Evolutionary conservation across 2,329 filamentous ascomycete species (phyloP), one percentile per base, ranked within the genome.

Genomic region (Domatiomyces catenatus): DNA sequence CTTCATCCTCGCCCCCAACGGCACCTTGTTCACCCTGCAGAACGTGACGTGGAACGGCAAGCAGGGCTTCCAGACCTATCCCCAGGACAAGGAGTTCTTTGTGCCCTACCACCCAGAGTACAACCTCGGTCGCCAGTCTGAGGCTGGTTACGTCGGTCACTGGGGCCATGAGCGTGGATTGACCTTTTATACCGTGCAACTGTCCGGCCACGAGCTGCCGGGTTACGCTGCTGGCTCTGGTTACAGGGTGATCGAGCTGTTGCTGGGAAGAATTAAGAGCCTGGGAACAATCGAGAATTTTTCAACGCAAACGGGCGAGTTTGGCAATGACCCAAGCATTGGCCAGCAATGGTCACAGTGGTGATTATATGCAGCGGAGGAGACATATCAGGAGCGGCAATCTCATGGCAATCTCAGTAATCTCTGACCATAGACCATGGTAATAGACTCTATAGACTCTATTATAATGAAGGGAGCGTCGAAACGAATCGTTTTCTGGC

Each of bases 201-300:
- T 60, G 24, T 48, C 54, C 10, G 59, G 59, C 22, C 59, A 61
- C 44, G 56, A 55, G 44, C 28, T 57, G 39, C 52, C 54, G 1
- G 52, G 52, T 4, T 55, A 56, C 44, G 46, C 79, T 18, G 81
- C 84, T 0, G 75, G 72, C 15, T 80, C 79, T 0, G 75, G 81
- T 0, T 86, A 84, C 62, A 71, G 85, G 28, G 80, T 85, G 51
- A 62, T 92, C 17, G 85, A 92, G 70, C 82, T 83, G 60, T 63
- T 92, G 59, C 71, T 92, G 1, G 85, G 86, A 0, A 70, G 84
- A 39, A 77, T 53, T 36, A 20, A 42, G 20, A 42, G 44, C 26
- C 43, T 57, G 26, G 48, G 47, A 10, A 44, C 48, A 10, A 28
- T 47, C 10, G 26, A 32, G 20, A 47, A 47, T 32, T 47, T 47